Percentiles rank a stretch among this genome's conserved stretches.
Evolutionary conservation across 75 land plant species (phyloP).

Genomic region (Sequoiadendron giganteum): DNA sequence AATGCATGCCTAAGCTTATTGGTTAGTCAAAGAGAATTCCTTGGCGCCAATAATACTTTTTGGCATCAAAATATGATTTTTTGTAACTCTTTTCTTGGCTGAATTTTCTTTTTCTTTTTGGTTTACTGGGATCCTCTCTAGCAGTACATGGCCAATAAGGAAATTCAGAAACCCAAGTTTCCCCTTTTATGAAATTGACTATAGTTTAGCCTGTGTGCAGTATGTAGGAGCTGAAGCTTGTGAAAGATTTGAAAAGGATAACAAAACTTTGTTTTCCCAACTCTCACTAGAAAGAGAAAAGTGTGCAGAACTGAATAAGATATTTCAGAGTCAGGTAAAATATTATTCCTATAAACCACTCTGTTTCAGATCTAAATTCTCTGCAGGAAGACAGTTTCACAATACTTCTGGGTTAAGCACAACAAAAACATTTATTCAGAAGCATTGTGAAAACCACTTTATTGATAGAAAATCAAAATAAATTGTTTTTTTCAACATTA

Average conservation of each 20-base stretch:
- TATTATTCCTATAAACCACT: not conserved
- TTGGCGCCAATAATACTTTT: not conserved
- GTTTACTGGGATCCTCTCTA: not conserved
- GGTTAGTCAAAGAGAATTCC: not conserved
- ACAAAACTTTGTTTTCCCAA: not conserved
- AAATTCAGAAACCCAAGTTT: not conserved
- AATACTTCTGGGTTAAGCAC: not conserved
- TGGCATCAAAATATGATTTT: not conserved
- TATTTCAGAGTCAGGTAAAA: not conserved
- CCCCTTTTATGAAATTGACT: not conserved
- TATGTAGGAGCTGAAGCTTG: slow-evolving; percentile 2
- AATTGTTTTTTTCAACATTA: too few relatives aligned
- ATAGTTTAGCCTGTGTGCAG: not conserved
- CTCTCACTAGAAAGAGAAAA: not conserved
- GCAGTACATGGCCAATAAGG: not conserved
- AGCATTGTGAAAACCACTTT: not conserved
- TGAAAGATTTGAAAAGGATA: slow-evolving; percentile 5
- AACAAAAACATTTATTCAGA: not conserved
- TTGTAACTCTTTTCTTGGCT: not conserved
- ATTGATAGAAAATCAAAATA: not conserved
- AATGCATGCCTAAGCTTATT: slow-evolving; percentile 1
- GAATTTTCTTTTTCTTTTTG: not conserved
- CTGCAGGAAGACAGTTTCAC: not conserved
- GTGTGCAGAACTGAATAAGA: not conserved
- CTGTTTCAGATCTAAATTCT: not conserved